Evolutionary conservation across 495 filamentous ascomycete genomes (phyloP).

Genomic region (Daldinia bambusicola): DNA sequence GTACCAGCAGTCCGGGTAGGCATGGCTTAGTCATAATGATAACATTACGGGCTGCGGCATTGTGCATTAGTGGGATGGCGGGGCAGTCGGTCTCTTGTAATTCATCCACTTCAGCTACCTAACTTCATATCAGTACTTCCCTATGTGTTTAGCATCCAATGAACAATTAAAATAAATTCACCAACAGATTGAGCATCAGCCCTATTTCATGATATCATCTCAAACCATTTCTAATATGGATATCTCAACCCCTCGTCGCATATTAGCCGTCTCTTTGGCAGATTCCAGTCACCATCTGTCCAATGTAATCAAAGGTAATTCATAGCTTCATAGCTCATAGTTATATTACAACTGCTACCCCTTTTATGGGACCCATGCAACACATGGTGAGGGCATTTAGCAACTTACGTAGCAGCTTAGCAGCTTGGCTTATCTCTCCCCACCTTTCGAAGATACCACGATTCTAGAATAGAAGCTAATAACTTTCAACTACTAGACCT

Average conservation of each 20-base stretch:
- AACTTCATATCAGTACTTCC: neutral
- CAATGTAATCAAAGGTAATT: conserved; percentile 56
- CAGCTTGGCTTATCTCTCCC: neutral
- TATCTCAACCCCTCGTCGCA: conserved; percentile 57
- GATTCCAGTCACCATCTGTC: conserved; percentile 54
- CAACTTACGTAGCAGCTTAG: conserved; percentile 6
- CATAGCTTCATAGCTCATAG: neutral
- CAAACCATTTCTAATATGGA: conserved; percentile 49
- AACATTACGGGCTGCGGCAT: conserved; percentile 23
- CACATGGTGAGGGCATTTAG: conserved; percentile 1
- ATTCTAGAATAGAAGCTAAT: conserved; percentile 9
- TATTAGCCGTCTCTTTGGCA: conserved; percentile 57
- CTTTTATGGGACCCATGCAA: neutral
- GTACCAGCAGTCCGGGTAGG: conserved; percentile 20
- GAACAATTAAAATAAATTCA: neutral
- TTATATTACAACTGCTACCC: neutral
- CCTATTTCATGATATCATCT: conserved; percentile 16
- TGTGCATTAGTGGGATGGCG: conserved; percentile 6
- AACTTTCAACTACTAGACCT: conserved; percentile 37
- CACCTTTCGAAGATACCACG: neutral
- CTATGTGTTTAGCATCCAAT: conserved; percentile 6
- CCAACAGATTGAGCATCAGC: conserved; percentile 10
- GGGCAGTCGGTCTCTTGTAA: neutral
- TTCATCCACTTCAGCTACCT: neutral
- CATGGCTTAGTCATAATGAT: conserved; percentile 42